phyloP scores from a whole-genome alignment of 2,329 filamentous ascomycete genomes.

The Epichloe sibirici region DNA sequence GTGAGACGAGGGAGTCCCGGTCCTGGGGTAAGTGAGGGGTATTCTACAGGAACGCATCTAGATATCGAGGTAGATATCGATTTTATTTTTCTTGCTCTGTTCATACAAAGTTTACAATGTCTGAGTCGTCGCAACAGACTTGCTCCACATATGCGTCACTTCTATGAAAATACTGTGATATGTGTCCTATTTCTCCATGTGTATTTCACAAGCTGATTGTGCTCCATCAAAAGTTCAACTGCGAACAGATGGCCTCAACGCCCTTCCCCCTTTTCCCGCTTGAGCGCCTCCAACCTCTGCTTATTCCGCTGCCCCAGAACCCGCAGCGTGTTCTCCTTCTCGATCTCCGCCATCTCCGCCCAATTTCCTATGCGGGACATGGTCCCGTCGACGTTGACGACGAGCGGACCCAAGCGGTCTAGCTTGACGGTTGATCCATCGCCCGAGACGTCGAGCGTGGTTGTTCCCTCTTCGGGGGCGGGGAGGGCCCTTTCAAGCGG shows the following conservation, averaged over 20 bases:
- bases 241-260: too few species aligned
- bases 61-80: not conserved
- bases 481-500: constrained; percentile 13
- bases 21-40: not conserved
- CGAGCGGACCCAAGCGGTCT: constrained; percentile 59
- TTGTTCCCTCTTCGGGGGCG: constrained; percentile 10
- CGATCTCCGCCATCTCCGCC: constrained; percentile 56
- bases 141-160: too few species aligned
- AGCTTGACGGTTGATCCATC: constrained; percentile 37
- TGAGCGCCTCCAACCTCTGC: constrained; percentile 42
- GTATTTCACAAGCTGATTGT: too few species aligned
- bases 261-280: constrained; percentile 8
- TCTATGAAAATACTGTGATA: not conserved
- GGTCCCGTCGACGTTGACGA: constrained; percentile 62
- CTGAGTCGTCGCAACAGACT: not conserved
- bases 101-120: not conserved
- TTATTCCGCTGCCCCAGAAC: constrained; percentile 59
- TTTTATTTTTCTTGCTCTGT: not conserved
- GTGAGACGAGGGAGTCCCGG: not conserved
- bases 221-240: too few species aligned
- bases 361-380: constrained; percentile 62
- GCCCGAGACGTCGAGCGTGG: constrained; percentile 22
- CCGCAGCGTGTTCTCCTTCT: constrained; percentile 53
- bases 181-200: too few species aligned
- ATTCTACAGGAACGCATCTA: not conserved